Evolutionary conservation across 2,329 filamentous ascomycete species (phyloP), one percentile per base, ranked within the genome.

Genomic region (Didymella arachidicola): DNA sequence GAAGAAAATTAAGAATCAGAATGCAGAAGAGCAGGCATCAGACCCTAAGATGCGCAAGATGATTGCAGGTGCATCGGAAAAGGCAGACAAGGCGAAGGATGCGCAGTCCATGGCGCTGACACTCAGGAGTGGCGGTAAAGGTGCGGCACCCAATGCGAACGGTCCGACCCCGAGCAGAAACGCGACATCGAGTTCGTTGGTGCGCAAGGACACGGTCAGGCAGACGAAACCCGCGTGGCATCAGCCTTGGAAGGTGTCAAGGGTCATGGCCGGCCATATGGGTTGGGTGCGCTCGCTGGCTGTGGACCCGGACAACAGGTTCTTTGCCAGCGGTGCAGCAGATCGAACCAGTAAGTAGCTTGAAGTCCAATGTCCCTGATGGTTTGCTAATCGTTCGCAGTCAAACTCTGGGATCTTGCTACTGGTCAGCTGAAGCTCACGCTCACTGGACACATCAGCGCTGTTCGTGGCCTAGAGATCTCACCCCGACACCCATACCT

Each of bases 401-500:
- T 99, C 80, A 99, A 99, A 82, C 96, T 99, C 63, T 99, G 94
- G 94, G 94, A 99, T 79, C 79, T 99, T 63, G 95, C 93, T 18
- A 91, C 91, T 1, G 95, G 96, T 0, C 62, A 59, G 25, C 60
- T 73, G 16, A 72, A 72, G 48, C 59, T 72, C 6, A 73, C 70
- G 10, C 54, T 74, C 41, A 73, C 70, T 10, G 70, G 71, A 5
- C 72, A 74, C 34, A 74, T 75, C 27, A 68, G 62, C 6, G 69
- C 70, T 26, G 71, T 72, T 32, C 64, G 70, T 32, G 95, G 95
- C 2, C 84, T 99, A 46, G 95, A 94, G 0, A 92, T 99, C 7
- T 97, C 92, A 19, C 91, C 93, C 16, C 84, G 95, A 45, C 95
- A 99, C 79, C 96, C 95, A 0, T 99, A 99, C 74, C 85, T 99